Evolutionary conservation across 768 basidiomycete species (phyloP), one percentile per base, ranked within the genome.

Genomic region (Sporobolomyces phaffii): DNA sequence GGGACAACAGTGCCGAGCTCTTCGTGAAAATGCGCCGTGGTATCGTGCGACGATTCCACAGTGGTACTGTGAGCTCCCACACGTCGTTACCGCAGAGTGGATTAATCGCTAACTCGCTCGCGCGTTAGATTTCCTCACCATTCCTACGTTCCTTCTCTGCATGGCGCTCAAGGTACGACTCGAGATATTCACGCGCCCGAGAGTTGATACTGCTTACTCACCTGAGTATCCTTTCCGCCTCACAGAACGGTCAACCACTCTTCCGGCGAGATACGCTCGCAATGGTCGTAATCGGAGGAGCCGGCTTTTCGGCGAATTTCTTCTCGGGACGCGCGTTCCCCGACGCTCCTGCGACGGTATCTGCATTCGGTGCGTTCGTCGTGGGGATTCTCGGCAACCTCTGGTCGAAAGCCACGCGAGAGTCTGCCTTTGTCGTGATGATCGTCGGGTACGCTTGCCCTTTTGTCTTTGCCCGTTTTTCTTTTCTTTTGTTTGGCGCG

Each of bases 381-480:
- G 89, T 91, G 34, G 89, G 89, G 17, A 78, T 90, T 49, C 80
- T 89, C 52, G 83, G 89, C 28, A 90, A 90, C 75, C 36, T 89
- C 5, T 91, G 87, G 64, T 84, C 86, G 56, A 66, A 60, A 5
- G 83, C 53, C 24, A 64, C 67, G 0, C 20, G 66, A 5, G 66
- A 68, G 33, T n/a, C 10, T 8, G 67, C 87, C 1, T 90, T 90
- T 73, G 86, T 89, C 20, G 84, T 90, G 65, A 89, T 89, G 84
- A 87, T 88, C 22, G 68, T 69, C 41, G 68, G 66, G 29, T 48
- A 20, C 11, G 38, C 43, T 3, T n/a, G 31, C 40, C 9, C 38
- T 2, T 7, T 31, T 33, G 57, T 57, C 24, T 14, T 18, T 8
- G 20, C 20, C n/a, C 43, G 5, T 41, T 11, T 36, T 11, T 10